Evolutionary conservation across 371 early-diverging fungal genomes (phyloP), one percentile per base, ranked within the genome.

Genomic region (Mortierella sp.): DNA sequence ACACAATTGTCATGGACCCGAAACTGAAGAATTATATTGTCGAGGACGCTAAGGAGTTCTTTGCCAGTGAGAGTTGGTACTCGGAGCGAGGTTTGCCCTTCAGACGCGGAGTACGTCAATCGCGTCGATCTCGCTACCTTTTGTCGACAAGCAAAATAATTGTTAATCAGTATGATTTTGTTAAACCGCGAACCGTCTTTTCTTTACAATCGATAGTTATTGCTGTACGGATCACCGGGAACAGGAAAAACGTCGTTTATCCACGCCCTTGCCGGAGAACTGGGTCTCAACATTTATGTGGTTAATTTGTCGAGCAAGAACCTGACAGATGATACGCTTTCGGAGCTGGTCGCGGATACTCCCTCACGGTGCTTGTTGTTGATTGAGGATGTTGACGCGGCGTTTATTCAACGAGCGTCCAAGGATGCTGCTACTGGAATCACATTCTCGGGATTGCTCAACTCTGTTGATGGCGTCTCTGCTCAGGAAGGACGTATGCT

Each of bases 321-420:
- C 72, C 81, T 97, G 90, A 95, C 99, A 34, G 98, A 97, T 89
- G 96, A 99, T 88, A 94, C 98, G 50, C 89, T 98, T 38, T 92
- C 93, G 52, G 96, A 97, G 71, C 89, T 98, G 72, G 93, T 99
- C 55, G 94, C 95, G 31, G 96, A 97, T 63, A 94, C 96, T 44
- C 99, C 99, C 16, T 94, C 95, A 71, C 94, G 99, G 74, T 96
- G 97, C 75, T 91, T 99, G 48, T 88, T 99, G 34, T 88, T 99
- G 78, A 93, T 99, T 52, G 99, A 99, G 87, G 99, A 99, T 82
- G 94, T 99, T n/a, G 99, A 99, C 81, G 98, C 99, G 0, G 99
- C 99, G 2, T 99, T 99, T 81, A 86, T 92, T 31, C 92, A 80
- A 87, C 74, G 57, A 45, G 84, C 42, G 81, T 91, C 80, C 84